Percentiles rank a stretch among this genome's conserved stretches.
Evolutionary conservation across 371 early-diverging fungal species (phyloP).

Genomic region (Lichtheimia corymbifera): DNA sequence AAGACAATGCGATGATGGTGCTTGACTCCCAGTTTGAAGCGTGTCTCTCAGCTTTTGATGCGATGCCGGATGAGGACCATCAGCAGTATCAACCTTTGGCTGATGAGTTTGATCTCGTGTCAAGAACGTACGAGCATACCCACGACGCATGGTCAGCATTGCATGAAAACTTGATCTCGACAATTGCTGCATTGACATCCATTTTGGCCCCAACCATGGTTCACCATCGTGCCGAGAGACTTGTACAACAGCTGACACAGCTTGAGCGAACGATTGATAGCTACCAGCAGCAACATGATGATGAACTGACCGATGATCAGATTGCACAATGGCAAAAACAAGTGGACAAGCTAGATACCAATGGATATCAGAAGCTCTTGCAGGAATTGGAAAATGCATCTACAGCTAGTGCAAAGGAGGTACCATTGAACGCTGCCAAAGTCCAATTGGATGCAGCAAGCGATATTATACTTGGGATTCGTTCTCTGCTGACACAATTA

Average conservation of each 20-base stretch:
- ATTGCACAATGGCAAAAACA: conserved; percentile 41
- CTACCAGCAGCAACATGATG: conserved; percentile 8
- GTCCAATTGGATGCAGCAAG: conserved; percentile 31
- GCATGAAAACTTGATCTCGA: no score
- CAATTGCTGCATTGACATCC: conserved; percentile 14
- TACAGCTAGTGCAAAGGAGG: not conserved
- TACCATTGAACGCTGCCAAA: conserved; percentile 21
- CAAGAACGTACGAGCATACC: not conserved
- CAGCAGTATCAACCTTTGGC: conserved; percentile 1
- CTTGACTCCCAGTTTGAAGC: conserved; percentile 17
- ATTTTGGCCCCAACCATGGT: conserved; percentile 33
- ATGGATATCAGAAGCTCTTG: not conserved
- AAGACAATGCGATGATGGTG: conserved; percentile 11
- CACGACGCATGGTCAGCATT: no score
- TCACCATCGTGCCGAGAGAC: conserved; percentile 18
- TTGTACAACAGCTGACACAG: conserved; percentile 18
- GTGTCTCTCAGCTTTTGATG: conserved; percentile 17
- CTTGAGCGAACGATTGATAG: conserved; percentile 20
- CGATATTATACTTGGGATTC: conserved; percentile 29
- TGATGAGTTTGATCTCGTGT: conserved; percentile 12
- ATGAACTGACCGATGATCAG: conserved; percentile 29
- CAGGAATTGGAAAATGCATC: no score
- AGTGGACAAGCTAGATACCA: conserved; percentile 32
- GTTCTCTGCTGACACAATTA: conserved; percentile 25
- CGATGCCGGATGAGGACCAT: conserved; percentile 1